Conservation (phyloP, 2,329 filamentous ascomycete genomes). For the Claviceps sp. region DNA sequence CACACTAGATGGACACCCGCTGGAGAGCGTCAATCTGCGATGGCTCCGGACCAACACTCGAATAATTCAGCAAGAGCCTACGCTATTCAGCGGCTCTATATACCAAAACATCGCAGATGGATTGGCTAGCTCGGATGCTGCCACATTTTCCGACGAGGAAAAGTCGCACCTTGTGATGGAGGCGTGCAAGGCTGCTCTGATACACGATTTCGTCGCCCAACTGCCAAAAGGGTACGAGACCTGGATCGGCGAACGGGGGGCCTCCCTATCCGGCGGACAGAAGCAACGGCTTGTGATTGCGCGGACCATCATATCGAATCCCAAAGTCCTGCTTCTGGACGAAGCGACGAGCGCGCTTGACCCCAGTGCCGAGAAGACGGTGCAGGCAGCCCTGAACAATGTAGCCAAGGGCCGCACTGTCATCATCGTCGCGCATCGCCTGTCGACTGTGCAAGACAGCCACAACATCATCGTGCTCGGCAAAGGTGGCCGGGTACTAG, state of each 20-base stretch:
- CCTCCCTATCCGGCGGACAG: conserved; percentile 53
- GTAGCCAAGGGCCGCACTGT: conserved; percentile 45
- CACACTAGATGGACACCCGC: conserved; percentile 27
- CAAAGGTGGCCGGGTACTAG: conserved; percentile 40
- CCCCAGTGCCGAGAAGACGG: conserved; percentile 32
- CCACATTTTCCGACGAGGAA: conserved; percentile 19
- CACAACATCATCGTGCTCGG: conserved; percentile 54
- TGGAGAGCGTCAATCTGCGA: conserved; percentile 32
- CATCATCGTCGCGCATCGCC: conserved; percentile 49
- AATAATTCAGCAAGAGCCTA: conserved; percentile 40
- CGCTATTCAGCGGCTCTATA: conserved; percentile 38
- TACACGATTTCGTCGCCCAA: conserved; percentile 37
- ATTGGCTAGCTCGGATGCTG: conserved; percentile 12
- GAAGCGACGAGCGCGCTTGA: conserved; percentile 52
- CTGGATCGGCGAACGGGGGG: conserved; percentile 49
- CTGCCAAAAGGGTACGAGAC: conserved; percentile 45
- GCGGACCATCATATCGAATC: conserved; percentile 49
- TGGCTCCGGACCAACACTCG: conserved; percentile 42
- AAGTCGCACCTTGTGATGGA: conserved; percentile 30
- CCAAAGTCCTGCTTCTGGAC: conserved; percentile 51
- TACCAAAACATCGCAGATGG: conserved; percentile 38
- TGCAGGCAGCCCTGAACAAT: conserved; percentile 42
- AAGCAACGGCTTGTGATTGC: conserved; percentile 55
- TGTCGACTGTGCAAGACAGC: conserved; percentile 45
- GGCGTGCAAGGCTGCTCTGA: conserved; percentile 36